These are phyloP conservation scores for Gossypium schwendimanii DNA, from an alignment of 441 rosid species.

Conservation along the genomic window DNA sequence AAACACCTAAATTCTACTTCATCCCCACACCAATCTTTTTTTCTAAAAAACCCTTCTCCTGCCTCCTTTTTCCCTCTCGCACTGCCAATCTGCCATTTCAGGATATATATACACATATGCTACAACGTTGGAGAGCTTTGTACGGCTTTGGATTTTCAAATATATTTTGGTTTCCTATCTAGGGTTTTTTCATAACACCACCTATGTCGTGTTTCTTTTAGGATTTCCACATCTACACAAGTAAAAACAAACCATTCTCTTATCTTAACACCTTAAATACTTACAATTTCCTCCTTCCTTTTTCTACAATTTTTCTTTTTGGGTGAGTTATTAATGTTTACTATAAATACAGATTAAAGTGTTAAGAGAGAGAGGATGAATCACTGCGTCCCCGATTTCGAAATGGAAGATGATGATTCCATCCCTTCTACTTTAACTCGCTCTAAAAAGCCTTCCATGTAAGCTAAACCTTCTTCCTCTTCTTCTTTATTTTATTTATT, in stretches of 20 bases:
- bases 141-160: background rate
- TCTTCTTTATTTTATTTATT: background rate
- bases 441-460: constrained; percentile 44
- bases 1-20: background rate
- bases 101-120: background rate
- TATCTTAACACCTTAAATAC: background rate
- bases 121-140: background rate
- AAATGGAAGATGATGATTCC: constrained; percentile 44
- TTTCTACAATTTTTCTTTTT: background rate
- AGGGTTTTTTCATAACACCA: background rate
- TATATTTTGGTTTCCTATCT: background rate
- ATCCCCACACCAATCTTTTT: constrained; percentile 13
- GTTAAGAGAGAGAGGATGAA: constrained; percentile 31
- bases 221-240: background rate
- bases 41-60: background rate
- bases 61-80: background rate
- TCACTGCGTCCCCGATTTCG: constrained; percentile 70
- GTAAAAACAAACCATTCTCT: background rate
- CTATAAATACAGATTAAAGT: background rate
- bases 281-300: background rate
- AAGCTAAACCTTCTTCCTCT: background rate
- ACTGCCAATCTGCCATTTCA: background rate
- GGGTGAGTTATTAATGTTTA: background rate
- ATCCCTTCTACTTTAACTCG: constrained; percentile 32
- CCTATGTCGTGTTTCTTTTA: background rate